Percentiles rank a stretch among this genome's conserved stretches.
phyloP scores from a whole-genome alignment of 805 yeast genomes.

The Metschnikowia corniflorae region DNA sequence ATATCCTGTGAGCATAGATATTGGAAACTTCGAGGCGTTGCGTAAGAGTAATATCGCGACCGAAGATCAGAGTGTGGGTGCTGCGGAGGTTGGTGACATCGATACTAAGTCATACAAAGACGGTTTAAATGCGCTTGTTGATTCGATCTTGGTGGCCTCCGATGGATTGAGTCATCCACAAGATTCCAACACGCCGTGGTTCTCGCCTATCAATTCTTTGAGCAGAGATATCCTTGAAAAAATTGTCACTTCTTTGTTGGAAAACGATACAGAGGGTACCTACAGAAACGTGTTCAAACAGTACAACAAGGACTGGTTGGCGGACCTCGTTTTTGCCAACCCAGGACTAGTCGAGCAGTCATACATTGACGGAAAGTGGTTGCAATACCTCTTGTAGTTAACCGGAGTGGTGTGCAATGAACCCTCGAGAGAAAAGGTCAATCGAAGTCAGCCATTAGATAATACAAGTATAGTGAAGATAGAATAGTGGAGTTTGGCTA shows the following conservation, averaged over 20 bases:
- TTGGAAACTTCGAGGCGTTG: constrained; percentile 43
- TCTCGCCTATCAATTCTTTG: constrained; percentile 26
- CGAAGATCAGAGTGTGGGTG: constrained; percentile 19
- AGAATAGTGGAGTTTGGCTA: too few species aligned
- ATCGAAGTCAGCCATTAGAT: too few species aligned
- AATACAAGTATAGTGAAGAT: too few species aligned
- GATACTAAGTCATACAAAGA: constrained; percentile 30
- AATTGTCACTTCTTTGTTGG: constrained; percentile 26
- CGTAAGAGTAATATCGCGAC: constrained; percentile 16
- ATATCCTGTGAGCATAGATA: constrained; percentile 46
- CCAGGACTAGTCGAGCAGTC: constrained; percentile 37
- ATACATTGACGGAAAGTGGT: constrained; percentile 34
- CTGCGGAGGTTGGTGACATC: constrained; percentile 31
- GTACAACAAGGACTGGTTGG: constrained; percentile 40
- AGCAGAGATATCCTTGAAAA: constrained; percentile 34
- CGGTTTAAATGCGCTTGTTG: constrained; percentile 23
- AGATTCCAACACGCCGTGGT: constrained; percentile 18
- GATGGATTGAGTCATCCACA: constrained; percentile 20
- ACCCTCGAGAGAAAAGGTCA: too few species aligned
- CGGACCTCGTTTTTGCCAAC: constrained; percentile 37
- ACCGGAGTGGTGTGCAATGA: too few species aligned
- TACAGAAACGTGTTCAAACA: constrained; percentile 29
- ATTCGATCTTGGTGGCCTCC: constrained; percentile 22
- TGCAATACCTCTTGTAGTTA: constrained; percentile 34
- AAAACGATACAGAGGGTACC: constrained; percentile 23